Base-by-base conservation (phyloP, 495 filamentous ascomycete genomes). In the Talaromyces liani region DNA sequence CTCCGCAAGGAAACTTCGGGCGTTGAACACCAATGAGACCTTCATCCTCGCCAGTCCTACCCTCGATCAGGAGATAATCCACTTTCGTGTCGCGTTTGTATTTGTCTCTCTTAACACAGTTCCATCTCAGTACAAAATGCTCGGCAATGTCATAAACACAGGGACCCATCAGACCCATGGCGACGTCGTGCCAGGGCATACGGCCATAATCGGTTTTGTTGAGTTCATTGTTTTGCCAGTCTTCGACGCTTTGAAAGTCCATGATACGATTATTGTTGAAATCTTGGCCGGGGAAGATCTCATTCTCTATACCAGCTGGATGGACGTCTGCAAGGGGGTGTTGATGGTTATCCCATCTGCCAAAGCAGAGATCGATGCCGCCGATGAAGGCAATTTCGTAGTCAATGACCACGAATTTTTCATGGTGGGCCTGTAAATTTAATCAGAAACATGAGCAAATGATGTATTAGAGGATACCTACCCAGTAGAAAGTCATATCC, bases 401-500 rank as follows among this genome's bases (percentile, higher is more conserved):
- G 75, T 98, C 93, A 60, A 97, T 88, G 33, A 98, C 91, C 60
- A 97, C 87, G 75, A 97, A 91, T 69, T 98, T 98, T 70, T 98
- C 93, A 71, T 98, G 93, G 71, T 98, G 93, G 0, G 93, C 93
- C 79, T 80, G 63, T 39, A 58, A 1, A 61, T 34, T 65, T 59
- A 41, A 72, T 71, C 6, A 66, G 53, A 56, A 14, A 56, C 2
- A 0, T 27, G 10, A 56, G 9, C 6, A 56, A 54, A 18, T 22
- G 53, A 66, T 58, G 69, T 0, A 45, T 27, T 34, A 16, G 10
- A 62, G 2, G 61, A 70, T 14, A 53, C 74, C 20, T 68, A 83
- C 81, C 93, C 93, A 98, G 75, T 97, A 97, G 69, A 97, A 90
- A 0, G 92, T 97, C 92, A 96, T 96, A 65, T 98, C 93, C 8